Conservation (phyloP, 2,329 filamentous ascomycete species). For the Harringtonia aguacate region DNA sequence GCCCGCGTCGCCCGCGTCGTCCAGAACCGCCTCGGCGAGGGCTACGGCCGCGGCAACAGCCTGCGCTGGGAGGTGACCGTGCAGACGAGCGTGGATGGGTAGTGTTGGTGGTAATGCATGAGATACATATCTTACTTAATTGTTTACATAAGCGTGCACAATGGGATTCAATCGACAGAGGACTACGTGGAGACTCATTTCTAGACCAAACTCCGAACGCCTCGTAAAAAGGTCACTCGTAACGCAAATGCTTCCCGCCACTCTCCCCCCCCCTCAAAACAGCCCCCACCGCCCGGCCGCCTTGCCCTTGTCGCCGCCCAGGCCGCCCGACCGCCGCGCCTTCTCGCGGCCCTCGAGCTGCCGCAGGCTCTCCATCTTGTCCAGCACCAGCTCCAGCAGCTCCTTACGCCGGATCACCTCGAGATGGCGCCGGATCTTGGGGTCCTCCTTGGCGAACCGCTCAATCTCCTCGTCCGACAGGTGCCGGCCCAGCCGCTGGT, state of each 20-base stretch:
- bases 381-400: constrained; percentile 79
- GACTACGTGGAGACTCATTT: too few relatives aligned
- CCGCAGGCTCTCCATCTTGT: constrained; percentile 88
- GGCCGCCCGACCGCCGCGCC: constrained; percentile 19
- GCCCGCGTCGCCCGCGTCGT: constrained; percentile 69
- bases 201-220: background rate
- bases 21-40: constrained; percentile 76
- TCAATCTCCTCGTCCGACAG: constrained; percentile 74
- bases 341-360: constrained; percentile 70
- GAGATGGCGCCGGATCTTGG: constrained; percentile 77
- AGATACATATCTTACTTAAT: too few relatives aligned
- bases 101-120: background rate
- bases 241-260: too few relatives aligned
- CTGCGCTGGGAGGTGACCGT: constrained; percentile 90
- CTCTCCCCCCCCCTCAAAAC: constrained; percentile 1
- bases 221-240: too few relatives aligned
- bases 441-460: constrained; percentile 84
- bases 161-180: too few relatives aligned
- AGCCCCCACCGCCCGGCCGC: constrained; percentile 10
- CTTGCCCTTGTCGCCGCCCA: constrained; percentile 28
- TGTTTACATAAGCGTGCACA: too few relatives aligned
- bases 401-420: constrained; percentile 91
- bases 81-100: constrained; percentile 49
- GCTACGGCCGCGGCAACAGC: constrained; percentile 68
- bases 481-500: constrained; percentile 72